Evolutionary conservation across 305 asterid genomes (phyloP).

Genomic region (Solanum hybrid): DNA sequence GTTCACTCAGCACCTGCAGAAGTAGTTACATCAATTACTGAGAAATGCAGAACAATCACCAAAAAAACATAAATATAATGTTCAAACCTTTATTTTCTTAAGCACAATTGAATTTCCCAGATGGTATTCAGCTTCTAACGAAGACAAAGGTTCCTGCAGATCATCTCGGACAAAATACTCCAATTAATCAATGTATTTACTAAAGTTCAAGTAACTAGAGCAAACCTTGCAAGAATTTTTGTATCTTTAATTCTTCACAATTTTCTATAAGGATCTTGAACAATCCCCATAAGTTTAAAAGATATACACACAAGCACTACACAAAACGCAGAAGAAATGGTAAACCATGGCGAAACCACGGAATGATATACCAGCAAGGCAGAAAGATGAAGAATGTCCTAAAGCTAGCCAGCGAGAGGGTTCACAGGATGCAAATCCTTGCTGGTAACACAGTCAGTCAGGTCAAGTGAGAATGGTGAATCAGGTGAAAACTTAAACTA

Average conservation of each 20-base stretch:
- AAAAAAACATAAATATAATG: neutral
- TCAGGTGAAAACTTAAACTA: neutral
- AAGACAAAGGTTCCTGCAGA: constrained; percentile 74
- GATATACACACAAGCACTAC: neutral
- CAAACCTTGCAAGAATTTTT: neutral
- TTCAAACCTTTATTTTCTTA: constrained; percentile 75
- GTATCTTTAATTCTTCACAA: neutral
- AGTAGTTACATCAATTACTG: neutral
- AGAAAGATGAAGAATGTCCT: neutral
- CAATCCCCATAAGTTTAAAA: neutral
- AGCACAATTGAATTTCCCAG: constrained; percentile 75
- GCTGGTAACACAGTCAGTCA: neutral
- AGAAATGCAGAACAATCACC: neutral
- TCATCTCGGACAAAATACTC: neutral
- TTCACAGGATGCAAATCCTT: neutral
- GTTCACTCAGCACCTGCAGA: constrained; percentile 56
- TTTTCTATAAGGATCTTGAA: neutral
- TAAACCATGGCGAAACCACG: neutral
- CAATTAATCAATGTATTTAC: neutral
- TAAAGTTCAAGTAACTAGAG: neutral
- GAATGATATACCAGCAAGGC: neutral
- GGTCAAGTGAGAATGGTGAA: neutral
- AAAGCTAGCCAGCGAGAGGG: neutral
- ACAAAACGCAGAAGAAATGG: neutral
- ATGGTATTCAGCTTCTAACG: constrained; percentile 67